Base-by-base conservation (phyloP, 2,329 filamentous ascomycete species). In the Scedosporium dehoogii region DNA sequence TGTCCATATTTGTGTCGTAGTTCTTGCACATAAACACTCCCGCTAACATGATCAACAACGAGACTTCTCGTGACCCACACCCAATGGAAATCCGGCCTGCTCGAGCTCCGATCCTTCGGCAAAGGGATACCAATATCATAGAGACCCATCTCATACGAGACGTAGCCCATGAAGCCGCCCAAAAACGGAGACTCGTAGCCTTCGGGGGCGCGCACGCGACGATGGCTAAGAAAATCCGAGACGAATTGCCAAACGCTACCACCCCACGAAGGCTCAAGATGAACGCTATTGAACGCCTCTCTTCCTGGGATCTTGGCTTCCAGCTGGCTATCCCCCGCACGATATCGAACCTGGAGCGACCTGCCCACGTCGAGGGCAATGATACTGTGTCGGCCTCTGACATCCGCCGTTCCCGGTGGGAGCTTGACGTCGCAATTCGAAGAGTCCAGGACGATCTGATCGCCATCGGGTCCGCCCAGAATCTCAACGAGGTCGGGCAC, bases 101-200 rank as follows among this genome's bases (percentile, higher is more conserved):
- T 68, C 62, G 80, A 74, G 2, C 70, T 69, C 10, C 72, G 68
- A 3, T 69, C 66, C n/a, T 68, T 66, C 1, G 73, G 66, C 9
- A 74, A 61, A 1, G 66, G 21, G 23, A 88, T 76, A 59, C 77
- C 73, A 61, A 86, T 85, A 18, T 80, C 85, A 66, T 80, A 77
- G 1, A 96, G 76, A 0, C 91, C 90, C 70, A 92, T 85, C 72
- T 96, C 92, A 64, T 96, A 96, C 0, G 90, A 91, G 59, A 91
- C 82, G 69, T 88, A 96, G 0, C 92, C 92, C 75, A 96, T 85
- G 64, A 96, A 86, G 0, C 92, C 92, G 60, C 91, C 92, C 73
- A 90, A 85, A 70, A 96, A 96, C 0, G 89, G 64, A 10, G 69
- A 67, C 4, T 68, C 66, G 4, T 68, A 62, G 9, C 62, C 63